Evolutionary conservation across 495 filamentous ascomycete species (phyloP).

Genomic region (Terfezia claveryi): DNA sequence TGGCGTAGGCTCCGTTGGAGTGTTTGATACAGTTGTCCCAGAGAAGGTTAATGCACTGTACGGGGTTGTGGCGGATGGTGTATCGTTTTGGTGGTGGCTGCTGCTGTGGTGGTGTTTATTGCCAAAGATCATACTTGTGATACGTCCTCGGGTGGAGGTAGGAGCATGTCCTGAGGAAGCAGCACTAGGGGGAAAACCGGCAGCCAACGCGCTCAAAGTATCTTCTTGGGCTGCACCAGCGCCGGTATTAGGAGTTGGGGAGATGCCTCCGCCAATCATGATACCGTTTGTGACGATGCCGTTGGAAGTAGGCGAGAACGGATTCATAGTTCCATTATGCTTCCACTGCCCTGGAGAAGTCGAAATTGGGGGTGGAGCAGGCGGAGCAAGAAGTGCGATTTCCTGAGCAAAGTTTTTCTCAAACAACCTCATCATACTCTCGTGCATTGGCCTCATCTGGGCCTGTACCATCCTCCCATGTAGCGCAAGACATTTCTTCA

Average conservation of each 20-base stretch:
- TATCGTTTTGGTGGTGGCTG: not conserved
- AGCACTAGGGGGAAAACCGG: not conserved
- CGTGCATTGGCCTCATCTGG: constrained; percentile 9
- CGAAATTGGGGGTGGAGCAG: constrained; percentile 18
- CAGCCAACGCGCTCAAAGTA: constrained; percentile 1
- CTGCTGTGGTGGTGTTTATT: constrained; percentile 10
- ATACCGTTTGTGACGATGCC: not conserved
- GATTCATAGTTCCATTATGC: not conserved
- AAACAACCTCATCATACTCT: constrained; percentile 25
- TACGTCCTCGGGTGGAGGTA: constrained; percentile 3
- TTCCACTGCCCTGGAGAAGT: constrained; percentile 16
- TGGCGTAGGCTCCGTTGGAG: not conserved
- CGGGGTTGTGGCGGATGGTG: not conserved
- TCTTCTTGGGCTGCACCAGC: not conserved
- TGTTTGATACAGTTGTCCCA: not conserved
- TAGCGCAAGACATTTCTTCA: constrained; percentile 59
- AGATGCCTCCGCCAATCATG: not conserved
- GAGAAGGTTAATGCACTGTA: no score
- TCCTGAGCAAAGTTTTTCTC: constrained; percentile 41
- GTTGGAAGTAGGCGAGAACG: not conserved
- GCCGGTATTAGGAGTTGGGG: not conserved
- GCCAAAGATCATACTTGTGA: constrained; percentile 19
- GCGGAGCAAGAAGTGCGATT: constrained; percentile 30
- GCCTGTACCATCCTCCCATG: constrained; percentile 16
- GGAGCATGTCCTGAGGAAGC: not conserved